phyloP scores from a whole-genome alignment of 257 asterid genomes.

The Ilex aquifolium region DNA sequence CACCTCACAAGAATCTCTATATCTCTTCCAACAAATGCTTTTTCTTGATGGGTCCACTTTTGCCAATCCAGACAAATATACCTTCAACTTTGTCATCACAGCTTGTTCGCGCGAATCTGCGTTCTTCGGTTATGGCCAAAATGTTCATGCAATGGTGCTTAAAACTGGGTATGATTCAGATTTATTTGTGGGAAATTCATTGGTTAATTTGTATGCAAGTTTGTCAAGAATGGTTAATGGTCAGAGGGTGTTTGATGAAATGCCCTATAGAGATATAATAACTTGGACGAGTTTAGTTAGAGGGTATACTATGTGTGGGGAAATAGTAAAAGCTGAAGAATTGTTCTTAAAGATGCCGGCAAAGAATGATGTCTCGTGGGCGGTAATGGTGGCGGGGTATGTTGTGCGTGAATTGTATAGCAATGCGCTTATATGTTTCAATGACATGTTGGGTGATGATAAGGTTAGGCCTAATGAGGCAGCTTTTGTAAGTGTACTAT shows the following conservation, averaged over 20 bases:
- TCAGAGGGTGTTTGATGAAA: conserved; percentile 44
- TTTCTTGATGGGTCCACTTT: conserved; percentile 8
- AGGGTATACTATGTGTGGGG: conserved; percentile 48
- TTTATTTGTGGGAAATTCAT: conserved; percentile 47
- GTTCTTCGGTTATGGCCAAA: conserved; percentile 33
- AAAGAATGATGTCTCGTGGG: conserved; percentile 71
- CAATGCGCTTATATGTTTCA: conserved; percentile 46
- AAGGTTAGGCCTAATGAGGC: conserved; percentile 65
- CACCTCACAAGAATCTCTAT: conserved; percentile 36
- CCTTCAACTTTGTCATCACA: conserved; percentile 55
- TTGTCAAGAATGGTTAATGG: conserved; percentile 43
- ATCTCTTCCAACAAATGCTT: conserved; percentile 44
- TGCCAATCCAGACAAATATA: conserved; percentile 50
- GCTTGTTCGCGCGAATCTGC: conserved; percentile 18
- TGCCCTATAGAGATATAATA: conserved; percentile 54
- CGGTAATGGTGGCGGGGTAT: conserved; percentile 64
- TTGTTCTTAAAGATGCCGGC: conserved; percentile 45
- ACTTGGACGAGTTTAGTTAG: conserved; percentile 69
- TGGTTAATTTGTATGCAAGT: conserved; percentile 39
- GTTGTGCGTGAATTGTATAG: conserved; percentile 39
- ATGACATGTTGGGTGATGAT: conserved; percentile 30
- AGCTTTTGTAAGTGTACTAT: conserved; percentile 65
- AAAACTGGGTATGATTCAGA: conserved; percentile 30
- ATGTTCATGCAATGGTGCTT: conserved; percentile 49
- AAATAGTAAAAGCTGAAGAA: conserved; percentile 43